phyloP scores from a whole-genome alignment of 2,329 filamentous ascomycete species.

The Cordyceps fumosorosea region DNA sequence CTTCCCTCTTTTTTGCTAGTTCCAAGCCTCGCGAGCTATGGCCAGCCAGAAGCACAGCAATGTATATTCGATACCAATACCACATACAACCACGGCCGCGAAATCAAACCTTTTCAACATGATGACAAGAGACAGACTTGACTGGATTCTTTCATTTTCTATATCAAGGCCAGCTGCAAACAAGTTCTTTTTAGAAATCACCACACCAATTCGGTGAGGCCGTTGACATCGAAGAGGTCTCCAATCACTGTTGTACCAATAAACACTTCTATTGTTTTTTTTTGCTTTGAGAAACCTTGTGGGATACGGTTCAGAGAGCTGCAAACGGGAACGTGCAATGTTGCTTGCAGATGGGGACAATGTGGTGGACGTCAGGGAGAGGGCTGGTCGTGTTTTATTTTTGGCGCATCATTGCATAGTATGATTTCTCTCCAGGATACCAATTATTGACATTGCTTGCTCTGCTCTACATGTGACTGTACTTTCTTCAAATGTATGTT shows the following conservation, averaged over 20 bases:
- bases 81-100: not conserved
- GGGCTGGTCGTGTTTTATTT: not conserved
- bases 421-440: constrained; percentile 12
- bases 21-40: not conserved
- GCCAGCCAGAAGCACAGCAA: not conserved
- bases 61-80: constrained; percentile 1
- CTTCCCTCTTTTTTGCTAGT: not conserved
- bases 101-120: not conserved
- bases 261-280: not conserved
- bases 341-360: not conserved
- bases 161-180: not conserved
- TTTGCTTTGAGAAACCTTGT: not conserved
- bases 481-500: too few species aligned
- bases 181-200: not conserved
- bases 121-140: not conserved
- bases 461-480: not conserved
- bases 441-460: constrained; percentile 1
- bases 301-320: not conserved
- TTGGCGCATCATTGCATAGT: constrained; percentile 6
- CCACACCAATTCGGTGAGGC: not conserved
- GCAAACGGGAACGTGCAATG: not conserved
- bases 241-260: not conserved
- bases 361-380: not conserved
- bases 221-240: not conserved
- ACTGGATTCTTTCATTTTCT: not conserved